phyloP scores from a whole-genome alignment of 2,329 filamentous ascomycete genomes.

The Alternaria arborescens region DNA sequence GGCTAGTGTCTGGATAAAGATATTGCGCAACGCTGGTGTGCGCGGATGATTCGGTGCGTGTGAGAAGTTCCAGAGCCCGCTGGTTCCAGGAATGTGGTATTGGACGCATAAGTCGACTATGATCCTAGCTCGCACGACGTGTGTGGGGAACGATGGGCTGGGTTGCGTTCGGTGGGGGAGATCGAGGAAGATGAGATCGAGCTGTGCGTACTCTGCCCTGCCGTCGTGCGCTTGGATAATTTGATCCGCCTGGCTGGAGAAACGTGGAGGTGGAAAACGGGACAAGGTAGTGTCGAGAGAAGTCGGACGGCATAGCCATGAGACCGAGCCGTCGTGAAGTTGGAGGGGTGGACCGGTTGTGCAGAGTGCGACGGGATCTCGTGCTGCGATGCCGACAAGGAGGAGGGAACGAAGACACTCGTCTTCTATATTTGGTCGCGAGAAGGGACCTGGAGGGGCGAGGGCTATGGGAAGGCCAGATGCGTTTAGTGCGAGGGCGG shows the following conservation, averaged over 20 bases:
- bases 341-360: slow-evolving; percentile 44
- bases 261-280: slow-evolving; percentile 19
- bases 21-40: slow-evolving; percentile 51
- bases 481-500: slow-evolving; percentile 53
- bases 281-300: slow-evolving; percentile 30
- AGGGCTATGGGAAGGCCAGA: slow-evolving; percentile 52
- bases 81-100: slow-evolving; percentile 25
- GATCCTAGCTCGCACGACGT: slow-evolving; percentile 42
- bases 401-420: slow-evolving; percentile 55
- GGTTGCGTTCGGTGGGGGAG: slow-evolving; percentile 40
- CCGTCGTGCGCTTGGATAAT: slow-evolving; percentile 44
- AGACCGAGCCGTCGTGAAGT: slow-evolving; percentile 45
- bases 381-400: slow-evolving; percentile 52
- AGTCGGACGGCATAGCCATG: slow-evolving; percentile 45
- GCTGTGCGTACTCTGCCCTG: slow-evolving; percentile 50
- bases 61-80: slow-evolving; percentile 37
- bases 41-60: slow-evolving; percentile 42
- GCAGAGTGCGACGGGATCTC: slow-evolving; percentile 54
- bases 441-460: slow-evolving; percentile 37
- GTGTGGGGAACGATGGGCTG: slow-evolving; percentile 36
- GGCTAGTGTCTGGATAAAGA: slow-evolving; percentile 54
- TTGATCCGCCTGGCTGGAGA: slow-evolving; percentile 17
- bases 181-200: slow-evolving; percentile 53
- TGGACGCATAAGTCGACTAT: slow-evolving; percentile 49
- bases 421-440: slow-evolving; percentile 47